Evolutionary conservation across 176 grass and related monocot species (phyloP), one percentile per base, ranked within the genome.

Genomic region (Otatea glauca): DNA sequence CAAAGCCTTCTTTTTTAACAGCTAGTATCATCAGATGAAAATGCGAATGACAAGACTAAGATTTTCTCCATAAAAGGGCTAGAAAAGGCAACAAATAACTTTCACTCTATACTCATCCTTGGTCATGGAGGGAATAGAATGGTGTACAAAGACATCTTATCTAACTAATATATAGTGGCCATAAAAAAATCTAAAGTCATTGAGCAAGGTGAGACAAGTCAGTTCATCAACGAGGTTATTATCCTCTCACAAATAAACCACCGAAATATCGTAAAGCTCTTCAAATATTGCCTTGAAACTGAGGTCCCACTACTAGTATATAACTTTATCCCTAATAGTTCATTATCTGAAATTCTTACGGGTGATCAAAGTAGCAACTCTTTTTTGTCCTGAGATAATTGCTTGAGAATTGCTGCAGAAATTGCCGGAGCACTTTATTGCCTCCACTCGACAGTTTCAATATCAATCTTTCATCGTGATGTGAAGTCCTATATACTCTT

Each of bases 301-400:
- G 51, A 20, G 23, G 59, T 62, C 23, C 23, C n/a, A 27, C 23
- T 62, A 12, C 10, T 47, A 7, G 4, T 58, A 2, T 58, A 58
- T 58, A 20, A 62, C 23, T 62, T 60, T 24, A 24, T 60, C 8
- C 21, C 21, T 3, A 60, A 60, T 24, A 21, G 82, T 27, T 66
- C 82, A 32, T 34, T 85, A 25, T 85, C 43, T 49, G 18, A 43
- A n/a, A 61, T 76, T 58, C 61, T 85, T 58, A 62, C 69, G 12
- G 14, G 21, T n/a, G 23, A 14, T 27, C 4, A 0, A 4, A 55
- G 17, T 20, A 55, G 5, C 5, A 6, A 5, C 5, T 2, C 5
- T 4, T 16, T 14, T 50, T 50, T 60, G 21, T 11, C 60, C 13
- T 85, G 83, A 73, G 60, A 67, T 20, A 24, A 45, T 18, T 72